These are phyloP conservation scores for Talaromyces atroroseus DNA, from an alignment of 2,329 filamentous ascomycete genomes.

Conservation along the genomic window DNA sequence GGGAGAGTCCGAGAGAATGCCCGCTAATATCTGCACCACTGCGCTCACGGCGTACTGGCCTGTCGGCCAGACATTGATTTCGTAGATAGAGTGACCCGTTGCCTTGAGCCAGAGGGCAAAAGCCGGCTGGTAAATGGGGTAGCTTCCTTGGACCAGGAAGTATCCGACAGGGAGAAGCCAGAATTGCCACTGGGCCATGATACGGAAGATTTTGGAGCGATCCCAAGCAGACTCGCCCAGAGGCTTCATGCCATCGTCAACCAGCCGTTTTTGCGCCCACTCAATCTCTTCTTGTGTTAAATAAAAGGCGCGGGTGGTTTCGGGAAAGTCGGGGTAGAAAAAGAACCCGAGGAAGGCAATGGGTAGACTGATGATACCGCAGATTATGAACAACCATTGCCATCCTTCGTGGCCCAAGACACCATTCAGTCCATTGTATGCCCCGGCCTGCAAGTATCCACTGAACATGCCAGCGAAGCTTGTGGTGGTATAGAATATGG, in stretches of 20 bases:
- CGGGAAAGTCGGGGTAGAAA: conserved; percentile 5
- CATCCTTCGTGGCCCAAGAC: conserved; percentile 24
- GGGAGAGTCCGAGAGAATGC: conserved; percentile 3
- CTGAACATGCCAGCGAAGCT: conserved; percentile 33
- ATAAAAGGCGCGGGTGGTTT: conserved; percentile 3
- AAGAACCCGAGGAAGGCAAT: conserved; percentile 4
- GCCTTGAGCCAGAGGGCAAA: conserved; percentile 39
- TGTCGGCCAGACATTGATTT: conserved; percentile 46
- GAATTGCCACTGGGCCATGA: conserved; percentile 41
- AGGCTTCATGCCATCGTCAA: conserved; percentile 35
- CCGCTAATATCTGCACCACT: conserved; percentile 20
- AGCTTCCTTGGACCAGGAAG: conserved; percentile 35
- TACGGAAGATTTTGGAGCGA: conserved; percentile 33
- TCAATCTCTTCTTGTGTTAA: conserved; percentile 2
- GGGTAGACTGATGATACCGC: conserved; percentile 4
- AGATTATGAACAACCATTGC: conserved; percentile 33
- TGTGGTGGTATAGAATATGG: conserved; percentile 29
- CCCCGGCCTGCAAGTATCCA: conserved; percentile 32
- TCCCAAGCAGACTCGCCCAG: conserved; percentile 29
- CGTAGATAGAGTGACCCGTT: conserved; percentile 31
- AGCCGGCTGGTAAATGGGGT: conserved; percentile 36
- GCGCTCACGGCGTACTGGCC: conserved; percentile 42
- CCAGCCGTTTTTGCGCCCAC: conserved; percentile 19
- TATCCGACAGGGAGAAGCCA: conserved; percentile 41
- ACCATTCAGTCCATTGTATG: conserved; percentile 25